Base-by-base conservation (phyloP, 805 yeast species). In the Starmerella stellata region DNA sequence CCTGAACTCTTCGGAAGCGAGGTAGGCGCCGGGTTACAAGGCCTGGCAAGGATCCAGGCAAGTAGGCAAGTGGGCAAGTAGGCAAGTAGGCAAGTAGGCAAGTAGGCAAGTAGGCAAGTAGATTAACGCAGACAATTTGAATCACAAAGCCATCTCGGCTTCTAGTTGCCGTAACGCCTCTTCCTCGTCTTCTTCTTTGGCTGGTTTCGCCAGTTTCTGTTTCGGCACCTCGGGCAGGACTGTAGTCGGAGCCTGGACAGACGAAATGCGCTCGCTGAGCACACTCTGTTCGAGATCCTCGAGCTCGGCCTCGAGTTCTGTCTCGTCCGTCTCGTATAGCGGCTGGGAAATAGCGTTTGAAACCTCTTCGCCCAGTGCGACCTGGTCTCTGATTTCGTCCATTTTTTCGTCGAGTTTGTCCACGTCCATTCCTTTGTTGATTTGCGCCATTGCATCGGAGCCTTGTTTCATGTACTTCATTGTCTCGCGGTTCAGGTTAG, bases 381-480 rank as follows among this genome's bases (percentile, higher is more conserved):
- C 92, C 61, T 90, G 96, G 57, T 90, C 98, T 50, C 96, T 73
- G 46, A 92, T 82, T 45, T 87, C 94, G 58, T 90, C 98, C 96
- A 90, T 87, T 7, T 95, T 87, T 51, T 76, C 78, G 57, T 90
- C 98, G 32, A 90, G 95, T 64, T 83, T 85, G 60, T 90, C 98
- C 44, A 90, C 82, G 56, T 90, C 77, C 65, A 90, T 74, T 53
- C 83, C 93, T 47, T 83, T 85, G 59, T 90, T 96, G 53, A 90
- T 87, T 53, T 78, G 78, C 57, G 85, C 83, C 94, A 90, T 82
- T 31, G 96, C 96, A 55, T 70, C 70, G 4, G 98, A 93, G 43
- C 96, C 96, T 58, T 82, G 93, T 60, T 87, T 78, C 96, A 90
- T 90, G 38, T 93, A 94, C 69, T 82, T 82, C 94, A 90, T 80